Evolutionary conservation across 208 protist species (phyloP), one percentile per base, ranked within the genome.

Genomic region (Leishmania guyanensis): DNA sequence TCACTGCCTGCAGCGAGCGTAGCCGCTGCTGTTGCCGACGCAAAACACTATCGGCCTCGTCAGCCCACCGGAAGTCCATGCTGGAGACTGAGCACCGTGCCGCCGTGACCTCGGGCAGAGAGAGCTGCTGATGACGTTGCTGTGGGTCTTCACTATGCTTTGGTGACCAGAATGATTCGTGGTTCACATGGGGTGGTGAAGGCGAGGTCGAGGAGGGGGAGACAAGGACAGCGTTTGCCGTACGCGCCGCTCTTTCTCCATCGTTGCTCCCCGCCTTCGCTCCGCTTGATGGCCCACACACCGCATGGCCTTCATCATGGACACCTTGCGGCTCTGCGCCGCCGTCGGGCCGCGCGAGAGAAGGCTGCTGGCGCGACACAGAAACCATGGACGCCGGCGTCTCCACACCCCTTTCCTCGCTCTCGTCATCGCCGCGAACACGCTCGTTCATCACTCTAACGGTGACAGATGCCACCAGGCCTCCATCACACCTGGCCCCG

Each of bases 31-130:
- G 85, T 81, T 94, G 91, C 76, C 60, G 69, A 12, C 79, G 81
- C 79, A 94, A 69, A 48, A 81, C 65, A 17, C 56, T 82, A 22
- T 90, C 83, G 1, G 82, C 88, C 69, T 88, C 84, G 33, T 74
- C 81, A 54, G 85, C 89, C 91, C 91, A 94, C 68, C 86, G 70
- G 75, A 90, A 92, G 69, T 88, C 78, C 78, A 87, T 86, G 22
- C 75, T 72, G 64, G 82, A 86, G 36, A 87, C n/a, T 9, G 84
- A 86, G 29, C 74, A 75, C 3, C 79, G 82, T n/a, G 68, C 66
- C 5, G 58, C 56, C 29, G 20, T 66, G 12, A 43, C 29, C 72
- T 76, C 51, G 6, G 26, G 51, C 48, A 46, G 72, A 46, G 48
- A 14, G 4, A 4, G 16, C 29, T 53, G 20, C 69, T 50, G 46